Percentiles rank a stretch among this genome's conserved stretches.
Evolutionary conservation across 78 protist genomes (phyloP).

Genomic region (Pigoraptor vietnamica): DNA sequence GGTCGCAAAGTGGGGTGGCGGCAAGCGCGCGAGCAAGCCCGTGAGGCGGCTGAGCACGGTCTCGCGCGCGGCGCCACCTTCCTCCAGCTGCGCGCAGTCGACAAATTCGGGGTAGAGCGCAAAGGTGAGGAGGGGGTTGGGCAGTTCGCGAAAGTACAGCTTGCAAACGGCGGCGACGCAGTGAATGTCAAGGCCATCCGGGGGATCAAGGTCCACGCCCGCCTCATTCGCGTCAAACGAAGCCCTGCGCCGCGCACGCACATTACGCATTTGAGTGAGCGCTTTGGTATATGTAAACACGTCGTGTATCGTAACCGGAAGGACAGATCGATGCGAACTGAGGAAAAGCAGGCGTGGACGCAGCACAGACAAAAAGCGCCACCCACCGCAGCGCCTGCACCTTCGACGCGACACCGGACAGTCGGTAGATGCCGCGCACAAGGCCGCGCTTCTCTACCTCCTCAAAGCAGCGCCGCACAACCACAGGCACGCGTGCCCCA

Average conservation of each 20-base stretch:
- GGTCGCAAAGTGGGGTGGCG: background rate
- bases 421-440: background rate
- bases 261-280: background rate
- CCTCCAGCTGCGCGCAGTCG: background rate
- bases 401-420: background rate
- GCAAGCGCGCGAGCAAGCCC: background rate
- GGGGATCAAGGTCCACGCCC: background rate
- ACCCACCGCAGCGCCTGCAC: background rate
- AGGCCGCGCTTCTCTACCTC: background rate
- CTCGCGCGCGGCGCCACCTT: background rate
- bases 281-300: too few relatives aligned
- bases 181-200: background rate
- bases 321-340: too few relatives aligned
- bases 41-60: background rate
- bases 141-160: background rate
- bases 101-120: background rate
- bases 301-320: too few relatives aligned
- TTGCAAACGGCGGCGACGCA: background rate
- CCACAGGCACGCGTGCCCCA: background rate
- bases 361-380: too few relatives aligned
- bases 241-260: too few relatives aligned
- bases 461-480: background rate
- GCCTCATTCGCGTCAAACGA: background rate
- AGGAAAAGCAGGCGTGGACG: too few relatives aligned
- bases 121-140: background rate